Base-by-base conservation (phyloP, 306 rosid genomes). In the Parietaria judaica region DNA sequence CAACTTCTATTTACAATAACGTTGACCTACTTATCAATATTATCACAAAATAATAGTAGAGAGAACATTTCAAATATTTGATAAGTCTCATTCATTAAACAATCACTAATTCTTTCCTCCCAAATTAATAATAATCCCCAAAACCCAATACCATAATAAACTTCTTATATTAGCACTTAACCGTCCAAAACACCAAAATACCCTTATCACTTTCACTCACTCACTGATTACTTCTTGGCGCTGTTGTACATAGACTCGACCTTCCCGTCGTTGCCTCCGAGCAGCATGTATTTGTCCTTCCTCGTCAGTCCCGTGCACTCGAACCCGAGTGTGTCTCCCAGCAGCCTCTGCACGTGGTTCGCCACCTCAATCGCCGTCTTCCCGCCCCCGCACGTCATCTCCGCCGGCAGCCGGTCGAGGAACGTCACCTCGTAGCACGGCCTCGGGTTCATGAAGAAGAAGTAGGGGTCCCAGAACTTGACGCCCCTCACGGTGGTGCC, bases 381-480 rank as follows among this genome's bases (percentile, higher is more conserved):
- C 57, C 98, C 96, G 0, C 84, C 86, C 82, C 84, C 83, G 48
- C 72, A 63, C 13, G 96, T 67, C 78, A 92, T 82, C 69, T 82
- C 85, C 76, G 72, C 84, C 12, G 96, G 95, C 70, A 88, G 60
- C 11, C 88, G 61, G 5, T 88, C 90, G 6, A 88, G 90, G 63
- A 92, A 86, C 0, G 66, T 81, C 0, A 72, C 75, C 85, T 88
- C 92, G 68, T 92, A 92, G 6, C 59, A 64, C 0, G 98, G 98
- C 79, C 98, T 80, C 0, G 98, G 98, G 65, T 86, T 92, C 98
- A 92, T 92, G 86, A 92, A 88, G 73, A 92, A 92, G 83, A 81
- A 92, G 36, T 91, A 88, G 0, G 98, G 86, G 63, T 91, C 96
- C 96, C 96, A 91, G 66, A 91, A 91, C 74, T 91, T 91, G 4